Conservation (phyloP, 306 rosid species). For the Crotalaria pallida region DNA sequence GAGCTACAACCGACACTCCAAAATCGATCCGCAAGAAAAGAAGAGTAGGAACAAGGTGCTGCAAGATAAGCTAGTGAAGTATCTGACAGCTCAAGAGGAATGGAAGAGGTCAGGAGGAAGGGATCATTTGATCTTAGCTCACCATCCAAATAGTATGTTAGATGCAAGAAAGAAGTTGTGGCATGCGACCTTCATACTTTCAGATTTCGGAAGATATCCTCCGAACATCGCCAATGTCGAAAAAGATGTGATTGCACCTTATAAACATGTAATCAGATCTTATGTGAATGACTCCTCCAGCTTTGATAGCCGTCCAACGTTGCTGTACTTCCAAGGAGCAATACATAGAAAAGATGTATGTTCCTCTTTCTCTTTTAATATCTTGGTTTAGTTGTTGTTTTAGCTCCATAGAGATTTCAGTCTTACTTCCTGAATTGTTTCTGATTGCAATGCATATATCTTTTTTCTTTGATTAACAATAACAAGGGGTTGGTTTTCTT, state of each 20-base stretch:
- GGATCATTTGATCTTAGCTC: constrained; percentile 78
- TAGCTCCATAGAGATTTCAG: not conserved
- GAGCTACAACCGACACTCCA: constrained; percentile 54
- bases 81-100: constrained; percentile 46
- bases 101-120: constrained; percentile 73
- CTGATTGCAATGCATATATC: not conserved
- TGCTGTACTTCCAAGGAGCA: constrained; percentile 86
- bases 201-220: constrained; percentile 91
- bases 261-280: constrained; percentile 53
- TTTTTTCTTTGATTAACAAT: not conserved
- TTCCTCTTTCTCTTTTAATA: constrained; percentile 20
- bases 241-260: constrained; percentile 81
- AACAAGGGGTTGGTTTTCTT: not conserved
- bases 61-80: constrained; percentile 55
- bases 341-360: constrained; percentile 79
- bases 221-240: constrained; percentile 66
- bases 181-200: constrained; percentile 64
- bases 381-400: constrained; percentile 15
- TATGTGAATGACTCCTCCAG: constrained; percentile 47
- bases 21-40: constrained; percentile 29
- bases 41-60: constrained; percentile 45
- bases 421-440: not conserved
- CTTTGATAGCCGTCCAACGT: constrained; percentile 52
- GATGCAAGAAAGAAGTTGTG: constrained; percentile 64
- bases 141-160: constrained; percentile 83